Evolutionary conservation across 1,284 basidiomycete genomes (phyloP), one percentile per base, ranked within the genome.

Genomic region (Coniophora puteana): DNA sequence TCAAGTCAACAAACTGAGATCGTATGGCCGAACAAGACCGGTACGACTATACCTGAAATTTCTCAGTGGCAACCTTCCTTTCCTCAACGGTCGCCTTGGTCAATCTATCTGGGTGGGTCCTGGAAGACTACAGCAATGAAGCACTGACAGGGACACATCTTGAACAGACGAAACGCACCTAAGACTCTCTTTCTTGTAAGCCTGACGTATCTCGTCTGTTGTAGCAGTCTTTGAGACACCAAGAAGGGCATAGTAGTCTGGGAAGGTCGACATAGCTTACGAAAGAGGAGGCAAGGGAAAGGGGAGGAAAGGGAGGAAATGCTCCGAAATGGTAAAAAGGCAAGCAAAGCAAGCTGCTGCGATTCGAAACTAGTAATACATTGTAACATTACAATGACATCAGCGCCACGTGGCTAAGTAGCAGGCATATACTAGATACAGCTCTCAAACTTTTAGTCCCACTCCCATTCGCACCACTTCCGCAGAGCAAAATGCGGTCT

Each of bases 91-190:
- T 78, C 3, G 83, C 89, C 53, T 85, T 88, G n/a, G 72, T 73
- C 31, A 94, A 70, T 44, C 93, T 73, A 62, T 97, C 93, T 2
- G 94, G 93, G 60, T 97, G 93, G 4, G 89, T 91, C 64, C 85
- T 88, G 51, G 49, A 52, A 46, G 38, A 48, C 47, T 36, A 41
- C 13, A 12, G 41, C 44, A 44, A 51, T 47, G 18, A 28, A 25
- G 26, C 4, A 30, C 23, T 46, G 52, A 41, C 37, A 45, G 40
- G 33, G 24, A 29, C 14, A 18, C 34, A 26, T 26, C 13, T 36
- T 18, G 51, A 29, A 17, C 32, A 33, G 28, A 41, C 25, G 30
- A 39, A 27, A 32, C 46, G 36, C 39, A 72, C 74, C 70, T 84
- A 37, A 90, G 63, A 3, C 87, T 90, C 57, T 90, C 86, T 49